Evolutionary conservation across 2,329 filamentous ascomycete species (phyloP).

Genomic region (Aspergillus novoparasiticus): DNA sequence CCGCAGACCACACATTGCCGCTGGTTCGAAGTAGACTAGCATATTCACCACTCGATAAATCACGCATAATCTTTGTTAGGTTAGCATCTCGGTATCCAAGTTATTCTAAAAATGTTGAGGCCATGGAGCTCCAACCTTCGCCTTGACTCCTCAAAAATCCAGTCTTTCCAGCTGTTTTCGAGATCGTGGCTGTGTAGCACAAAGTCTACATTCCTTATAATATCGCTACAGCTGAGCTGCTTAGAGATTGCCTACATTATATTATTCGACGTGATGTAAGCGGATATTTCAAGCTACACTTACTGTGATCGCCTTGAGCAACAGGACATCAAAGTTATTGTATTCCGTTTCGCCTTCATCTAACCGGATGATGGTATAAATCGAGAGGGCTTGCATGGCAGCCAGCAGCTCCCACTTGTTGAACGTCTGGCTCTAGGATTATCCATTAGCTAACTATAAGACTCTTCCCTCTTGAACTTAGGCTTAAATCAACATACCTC

Average conservation of each 20-base stretch:
- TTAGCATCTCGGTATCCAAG: background rate
- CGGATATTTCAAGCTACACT: background rate
- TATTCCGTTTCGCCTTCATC: constrained; percentile 49
- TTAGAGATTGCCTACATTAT: background rate
- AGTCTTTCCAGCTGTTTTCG: background rate
- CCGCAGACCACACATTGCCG: constrained; percentile 38
- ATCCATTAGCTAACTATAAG: background rate
- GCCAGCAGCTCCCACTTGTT: constrained; percentile 42
- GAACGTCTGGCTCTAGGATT: background rate
- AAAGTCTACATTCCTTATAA: background rate
- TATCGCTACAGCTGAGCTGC: background rate
- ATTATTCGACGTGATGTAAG: background rate
- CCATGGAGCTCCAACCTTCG: background rate
- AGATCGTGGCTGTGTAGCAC: background rate
- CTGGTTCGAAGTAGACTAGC: constrained; percentile 48
- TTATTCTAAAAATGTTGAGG: too few relatives aligned
- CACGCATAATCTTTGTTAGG: constrained; percentile 36
- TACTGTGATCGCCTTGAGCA: constrained; percentile 20
- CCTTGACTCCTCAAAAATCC: constrained; percentile 2
- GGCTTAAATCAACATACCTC: constrained; percentile 32
- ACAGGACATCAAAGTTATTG: constrained; percentile 45
- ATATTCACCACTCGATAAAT: constrained; percentile 47
- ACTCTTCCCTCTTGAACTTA: too few relatives aligned
- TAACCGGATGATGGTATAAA: constrained; percentile 48
- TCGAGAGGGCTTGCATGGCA: constrained; percentile 48